A percentile compares a stretch with the other conserved stretches of the same genome.
phyloP scores from a whole-genome alignment of 202 grass and related monocot genomes.

The Schoenoplectus triqueter region DNA sequence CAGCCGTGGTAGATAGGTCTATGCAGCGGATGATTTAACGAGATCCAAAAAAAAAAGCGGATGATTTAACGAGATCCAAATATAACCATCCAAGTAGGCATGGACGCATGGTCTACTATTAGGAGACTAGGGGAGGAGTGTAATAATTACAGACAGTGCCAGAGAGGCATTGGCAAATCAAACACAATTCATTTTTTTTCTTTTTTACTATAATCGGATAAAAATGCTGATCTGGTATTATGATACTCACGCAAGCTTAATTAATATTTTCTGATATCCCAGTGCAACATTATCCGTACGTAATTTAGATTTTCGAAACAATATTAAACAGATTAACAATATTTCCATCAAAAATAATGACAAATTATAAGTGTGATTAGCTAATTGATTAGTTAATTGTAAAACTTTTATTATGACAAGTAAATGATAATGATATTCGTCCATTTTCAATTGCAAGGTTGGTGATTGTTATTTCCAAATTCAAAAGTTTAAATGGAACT shows the following conservation, averaged over 20 bases:
- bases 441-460: not conserved
- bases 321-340: not conserved
- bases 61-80: slow-evolving; percentile 14
- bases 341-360: not conserved
- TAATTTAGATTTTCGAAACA: not conserved
- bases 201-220: not conserved
- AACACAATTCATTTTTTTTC: not conserved
- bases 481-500: not conserved
- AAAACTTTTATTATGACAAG: not conserved
- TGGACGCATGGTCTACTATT: not conserved
- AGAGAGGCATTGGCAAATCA: not conserved
- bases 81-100: not conserved
- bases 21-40: not conserved
- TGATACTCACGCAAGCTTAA: not conserved
- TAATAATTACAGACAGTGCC: not conserved
- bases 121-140: not conserved
- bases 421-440: not conserved
- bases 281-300: not conserved
- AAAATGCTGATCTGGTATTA: not conserved
- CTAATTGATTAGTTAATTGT: not conserved
- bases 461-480: not conserved
- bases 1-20: not conserved
- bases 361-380: not conserved
- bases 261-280: not conserved
- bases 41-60: not conserved